Percentiles rank a stretch among this genome's conserved stretches.
These are phyloP conservation scores for Neurospora sp. DNA, from an alignment of 2,329 filamentous ascomycete genomes.

Conservation along the genomic window DNA sequence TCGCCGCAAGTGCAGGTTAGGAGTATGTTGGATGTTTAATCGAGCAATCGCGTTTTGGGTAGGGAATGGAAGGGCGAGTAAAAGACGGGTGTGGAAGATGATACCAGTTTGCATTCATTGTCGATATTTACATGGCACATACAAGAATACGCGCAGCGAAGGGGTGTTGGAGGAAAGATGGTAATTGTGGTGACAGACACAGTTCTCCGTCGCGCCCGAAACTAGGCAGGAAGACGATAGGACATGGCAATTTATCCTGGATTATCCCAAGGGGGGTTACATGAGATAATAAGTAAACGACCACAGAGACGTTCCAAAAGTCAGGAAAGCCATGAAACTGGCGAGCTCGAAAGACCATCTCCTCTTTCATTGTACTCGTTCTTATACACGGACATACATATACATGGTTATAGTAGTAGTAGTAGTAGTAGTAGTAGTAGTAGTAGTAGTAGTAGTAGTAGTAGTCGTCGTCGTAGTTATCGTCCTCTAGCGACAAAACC, in stretches of 20 bases:
- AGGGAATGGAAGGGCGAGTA: rapidly evolving
- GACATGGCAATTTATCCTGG: too few species aligned
- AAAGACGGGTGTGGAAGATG: background rate
- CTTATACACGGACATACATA: background rate
- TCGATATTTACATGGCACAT: background rate
- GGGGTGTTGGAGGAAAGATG: background rate
- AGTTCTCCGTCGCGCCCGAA: too few species aligned
- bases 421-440: too few species aligned
- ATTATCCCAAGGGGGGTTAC: background rate
- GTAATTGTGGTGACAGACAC: too few species aligned
- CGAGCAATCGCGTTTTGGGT: background rate
- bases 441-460: too few species aligned
- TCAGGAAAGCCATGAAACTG: background rate
- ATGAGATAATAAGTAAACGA: background rate
- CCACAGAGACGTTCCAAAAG: too few species aligned
- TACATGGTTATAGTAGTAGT: too few species aligned
- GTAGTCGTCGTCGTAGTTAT: too few species aligned
- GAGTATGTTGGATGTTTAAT: slow-evolving; percentile 48
- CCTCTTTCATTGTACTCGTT: background rate
- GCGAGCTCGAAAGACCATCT: background rate
- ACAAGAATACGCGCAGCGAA: background rate
- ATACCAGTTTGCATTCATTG: background rate
- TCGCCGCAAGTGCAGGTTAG: slow-evolving; percentile 43
- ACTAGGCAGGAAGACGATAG: too few species aligned
- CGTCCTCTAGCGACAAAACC: too few species aligned